These are phyloP conservation scores for Annulohypoxylon nitens DNA, from an alignment of 495 filamentous ascomycete genomes.

Conservation along the genomic window DNA sequence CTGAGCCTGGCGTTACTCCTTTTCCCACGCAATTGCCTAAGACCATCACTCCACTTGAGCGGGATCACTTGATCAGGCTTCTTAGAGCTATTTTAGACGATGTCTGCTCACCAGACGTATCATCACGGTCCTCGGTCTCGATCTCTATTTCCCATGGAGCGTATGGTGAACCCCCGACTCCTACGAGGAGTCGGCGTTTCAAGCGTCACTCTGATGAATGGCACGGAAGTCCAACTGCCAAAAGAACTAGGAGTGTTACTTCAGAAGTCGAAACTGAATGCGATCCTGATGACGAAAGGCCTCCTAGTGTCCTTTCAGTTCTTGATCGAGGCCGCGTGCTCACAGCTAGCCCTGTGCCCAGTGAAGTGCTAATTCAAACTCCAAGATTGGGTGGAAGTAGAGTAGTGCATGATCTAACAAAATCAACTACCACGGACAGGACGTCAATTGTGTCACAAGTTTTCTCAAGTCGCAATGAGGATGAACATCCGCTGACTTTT, in stretches of 20 bases:
- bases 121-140: constrained; percentile 27
- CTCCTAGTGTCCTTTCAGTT: constrained; percentile 44
- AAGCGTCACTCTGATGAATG: constrained; percentile 40
- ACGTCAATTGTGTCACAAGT: constrained; percentile 43
- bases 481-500: constrained; percentile 24
- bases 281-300: constrained; percentile 44
- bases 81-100: constrained; percentile 44
- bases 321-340: constrained; percentile 47
- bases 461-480: constrained; percentile 43
- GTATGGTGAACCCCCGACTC: constrained; percentile 32
- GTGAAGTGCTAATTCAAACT: constrained; percentile 18
- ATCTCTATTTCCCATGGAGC: constrained; percentile 5
- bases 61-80: constrained; percentile 28
- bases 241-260: constrained; percentile 29
- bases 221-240: constrained; percentile 24
- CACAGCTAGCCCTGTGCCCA: constrained; percentile 34
- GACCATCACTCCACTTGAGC: constrained; percentile 45
- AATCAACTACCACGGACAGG: constrained; percentile 37
- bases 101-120: constrained; percentile 19
- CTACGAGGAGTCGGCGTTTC: constrained; percentile 21
- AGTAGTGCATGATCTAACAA: constrained; percentile 15
- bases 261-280: constrained; percentile 40
- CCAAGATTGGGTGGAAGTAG: constrained; percentile 20
- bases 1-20: constrained; percentile 34
- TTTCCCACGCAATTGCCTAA: constrained; percentile 36